Conservation (phyloP, 257 asterid genomes). For the Euphrasia confusa region DNA sequence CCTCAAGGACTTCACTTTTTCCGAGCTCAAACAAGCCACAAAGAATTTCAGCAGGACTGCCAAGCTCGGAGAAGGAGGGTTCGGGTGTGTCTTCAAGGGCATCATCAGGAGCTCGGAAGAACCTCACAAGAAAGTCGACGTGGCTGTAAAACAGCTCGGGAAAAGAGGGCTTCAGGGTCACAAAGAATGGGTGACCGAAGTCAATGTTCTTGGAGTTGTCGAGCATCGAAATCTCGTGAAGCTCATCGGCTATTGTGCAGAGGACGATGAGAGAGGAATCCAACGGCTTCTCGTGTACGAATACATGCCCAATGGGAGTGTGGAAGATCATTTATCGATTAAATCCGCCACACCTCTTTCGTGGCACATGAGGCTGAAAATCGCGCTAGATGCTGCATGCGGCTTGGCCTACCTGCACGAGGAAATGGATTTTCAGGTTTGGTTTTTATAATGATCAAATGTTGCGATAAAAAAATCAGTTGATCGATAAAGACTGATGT, state of each 20-base stretch:
- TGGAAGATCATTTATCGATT: conserved; percentile 72
- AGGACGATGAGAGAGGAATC: conserved; percentile 96
- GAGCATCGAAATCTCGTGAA: conserved; percentile 93
- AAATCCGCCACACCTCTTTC: conserved; percentile 60
- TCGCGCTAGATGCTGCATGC: conserved; percentile 89
- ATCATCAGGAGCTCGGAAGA: conserved; percentile 51
- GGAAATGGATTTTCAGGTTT: conserved; percentile 98
- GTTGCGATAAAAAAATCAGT: background rate
- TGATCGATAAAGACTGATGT: conserved; percentile 7
- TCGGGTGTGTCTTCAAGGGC: conserved; percentile 85
- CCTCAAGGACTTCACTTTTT: conserved; percentile 57
- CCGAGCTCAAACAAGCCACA: conserved; percentile 72
- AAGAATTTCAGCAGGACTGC: conserved; percentile 63
- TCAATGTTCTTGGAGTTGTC: conserved; percentile 84
- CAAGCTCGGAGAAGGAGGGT: conserved; percentile 98
- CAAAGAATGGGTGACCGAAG: conserved; percentile 99
- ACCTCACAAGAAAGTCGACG: conserved; percentile 56
- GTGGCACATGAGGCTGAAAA: conserved; percentile 81
- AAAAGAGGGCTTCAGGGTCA: conserved; percentile 95
- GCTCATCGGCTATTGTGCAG: conserved; percentile 92
- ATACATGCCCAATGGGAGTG: conserved; percentile 87
- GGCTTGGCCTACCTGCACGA: conserved; percentile 88
- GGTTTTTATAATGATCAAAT: conserved; percentile 8
- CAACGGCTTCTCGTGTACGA: conserved; percentile 90
- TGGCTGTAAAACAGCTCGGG: conserved; percentile 92